phyloP scores from a whole-genome alignment of 768 basidiomycete species.

The Hirschioporus abietinus region DNA sequence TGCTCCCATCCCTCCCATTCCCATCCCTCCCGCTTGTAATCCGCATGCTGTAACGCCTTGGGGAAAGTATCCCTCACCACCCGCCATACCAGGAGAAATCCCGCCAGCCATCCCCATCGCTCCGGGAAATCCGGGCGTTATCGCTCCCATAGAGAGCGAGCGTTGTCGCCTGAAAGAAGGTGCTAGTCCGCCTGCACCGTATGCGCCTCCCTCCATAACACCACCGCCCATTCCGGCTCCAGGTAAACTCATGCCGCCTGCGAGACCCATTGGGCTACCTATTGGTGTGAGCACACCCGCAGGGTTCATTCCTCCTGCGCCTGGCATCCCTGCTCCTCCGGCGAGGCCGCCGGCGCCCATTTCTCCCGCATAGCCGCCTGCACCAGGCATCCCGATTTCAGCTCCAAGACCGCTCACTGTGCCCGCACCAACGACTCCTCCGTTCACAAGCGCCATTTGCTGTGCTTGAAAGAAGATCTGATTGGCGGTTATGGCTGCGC shows the following conservation, averaged over 20 bases:
- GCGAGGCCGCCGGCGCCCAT: too few species aligned
- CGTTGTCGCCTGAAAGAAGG: background rate
- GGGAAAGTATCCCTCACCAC: background rate
- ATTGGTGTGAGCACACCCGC: background rate
- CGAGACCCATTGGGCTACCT: background rate
- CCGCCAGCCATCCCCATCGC: background rate
- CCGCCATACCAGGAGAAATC: background rate
- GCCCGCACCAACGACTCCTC: conserved; percentile 3
- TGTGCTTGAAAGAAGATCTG: background rate
- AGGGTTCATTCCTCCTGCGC: background rate
- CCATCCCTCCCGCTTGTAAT: background rate
- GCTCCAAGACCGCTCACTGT: background rate
- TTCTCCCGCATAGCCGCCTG: background rate
- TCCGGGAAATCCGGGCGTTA: background rate
- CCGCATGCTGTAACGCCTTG: background rate
- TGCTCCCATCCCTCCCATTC: too few species aligned
- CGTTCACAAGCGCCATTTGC: background rate
- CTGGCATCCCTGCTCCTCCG: background rate
- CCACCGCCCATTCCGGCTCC: background rate
- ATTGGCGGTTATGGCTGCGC: conserved; percentile 64
- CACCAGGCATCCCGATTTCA: background rate
- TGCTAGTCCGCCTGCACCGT: background rate
- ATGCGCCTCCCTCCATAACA: background rate
- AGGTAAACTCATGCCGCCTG: background rate
- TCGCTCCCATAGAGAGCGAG: background rate